Evolutionary conservation across 768 basidiomycete genomes (phyloP).

Genomic region (Agaricus blazei): DNA sequence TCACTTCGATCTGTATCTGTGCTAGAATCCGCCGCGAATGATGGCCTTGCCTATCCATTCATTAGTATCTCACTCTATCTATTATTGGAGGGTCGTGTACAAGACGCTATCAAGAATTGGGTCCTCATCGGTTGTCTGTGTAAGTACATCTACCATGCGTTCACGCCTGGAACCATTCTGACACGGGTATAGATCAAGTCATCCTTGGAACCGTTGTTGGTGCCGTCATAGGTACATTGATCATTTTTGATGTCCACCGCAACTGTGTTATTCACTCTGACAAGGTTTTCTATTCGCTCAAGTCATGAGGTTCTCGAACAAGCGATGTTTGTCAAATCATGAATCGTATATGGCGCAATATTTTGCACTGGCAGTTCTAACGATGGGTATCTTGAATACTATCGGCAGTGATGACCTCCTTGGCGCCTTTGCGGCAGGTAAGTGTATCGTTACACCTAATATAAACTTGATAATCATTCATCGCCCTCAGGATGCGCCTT

Average conservation of each 20-base stretch:
- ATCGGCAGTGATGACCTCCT: constrained; percentile 86
- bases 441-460: too few species aligned
- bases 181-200: background rate
- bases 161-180: background rate
- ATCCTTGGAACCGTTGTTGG: too few species aligned
- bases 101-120: constrained; percentile 78
- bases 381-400: constrained; percentile 72
- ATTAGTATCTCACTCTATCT: constrained; percentile 84
- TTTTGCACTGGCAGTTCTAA: constrained; percentile 66
- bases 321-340: constrained; percentile 26
- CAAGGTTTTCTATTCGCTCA: constrained; percentile 11
- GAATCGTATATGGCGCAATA: constrained; percentile 90
- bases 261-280: background rate
- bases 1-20: background rate
- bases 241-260: too few species aligned
- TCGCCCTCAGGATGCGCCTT: background rate
- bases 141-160: constrained; percentile 25
- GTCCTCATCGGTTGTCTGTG: constrained; percentile 81
- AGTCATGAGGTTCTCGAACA: constrained; percentile 41
- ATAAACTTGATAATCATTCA: constrained; percentile 4
- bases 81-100: constrained; percentile 57
- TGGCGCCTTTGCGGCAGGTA: constrained; percentile 82
- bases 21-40: constrained; percentile 86
- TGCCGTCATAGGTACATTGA: too few species aligned
- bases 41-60: constrained; percentile 94